Evolutionary conservation across 192 early-diverging fungal species (phyloP), one percentile per base, ranked within the genome.

Genomic region (Podila verticillata): DNA sequence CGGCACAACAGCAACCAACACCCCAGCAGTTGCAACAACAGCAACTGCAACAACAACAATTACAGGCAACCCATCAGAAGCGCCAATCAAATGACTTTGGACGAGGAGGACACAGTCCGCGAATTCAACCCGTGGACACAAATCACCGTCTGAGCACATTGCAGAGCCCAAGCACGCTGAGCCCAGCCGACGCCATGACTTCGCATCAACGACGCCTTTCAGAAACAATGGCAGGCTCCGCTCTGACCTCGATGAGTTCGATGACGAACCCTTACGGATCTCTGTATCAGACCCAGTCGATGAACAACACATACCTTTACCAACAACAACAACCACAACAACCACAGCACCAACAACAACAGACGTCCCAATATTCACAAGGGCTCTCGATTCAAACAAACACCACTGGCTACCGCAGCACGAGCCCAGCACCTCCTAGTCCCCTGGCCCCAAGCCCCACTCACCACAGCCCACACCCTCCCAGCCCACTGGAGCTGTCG

Each of bases 401-500:
- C 54, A n/a, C 64, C 56, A 28, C 60, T 57, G 51, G 69, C 7
- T 70, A 79, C 19, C 57, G 75, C n/a, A 72, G 69, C 60, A 48
- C 69, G 5, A 79, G 65, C 64, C 69, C 75, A 3, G n/a, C 67
- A n/a, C 75, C 59, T 0, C 75, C 26, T 7, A 79, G 75, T 28
- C 75, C 75, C 10, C 35, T 65, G 15, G 48, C 3, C 10, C 69
- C 28, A 5, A 79, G 75, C 30, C 75, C 75, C 1, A 63, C 65
- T 13, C 69, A 44, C 13, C 68, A 67, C 39, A 71, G 68, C 2
- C 74, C 74, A n/a, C 74, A 69, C 10, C 69, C 69, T 19, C 75
- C 75, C 13, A 79, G 75, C 6, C 75, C 75, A 5, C 20, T 79
- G 32, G 68, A 79, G 28, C 65, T 79, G 9, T 79, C 75, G 17